Conservation (phyloP, 2,329 filamentous ascomycete genomes). For the Fusarium subglutinans region DNA sequence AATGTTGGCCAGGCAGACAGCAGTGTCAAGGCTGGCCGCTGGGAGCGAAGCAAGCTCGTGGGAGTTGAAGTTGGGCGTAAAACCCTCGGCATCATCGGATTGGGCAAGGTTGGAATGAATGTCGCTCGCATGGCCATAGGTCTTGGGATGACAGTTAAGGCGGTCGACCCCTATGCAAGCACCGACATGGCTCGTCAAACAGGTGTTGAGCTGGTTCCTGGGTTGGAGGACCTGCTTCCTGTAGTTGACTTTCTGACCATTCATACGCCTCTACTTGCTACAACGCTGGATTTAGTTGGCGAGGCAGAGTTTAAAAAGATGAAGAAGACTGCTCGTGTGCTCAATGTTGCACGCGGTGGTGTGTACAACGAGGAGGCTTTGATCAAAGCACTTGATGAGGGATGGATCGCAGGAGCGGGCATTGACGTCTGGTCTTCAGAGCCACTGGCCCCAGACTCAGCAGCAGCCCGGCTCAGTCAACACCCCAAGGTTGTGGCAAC, state of each 20-base stretch:
- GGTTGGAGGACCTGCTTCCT: conserved; percentile 68
- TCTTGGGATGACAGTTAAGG: conserved; percentile 78
- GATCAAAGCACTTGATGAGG: conserved; percentile 73
- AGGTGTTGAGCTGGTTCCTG: conserved; percentile 70
- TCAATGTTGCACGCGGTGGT: conserved; percentile 83
- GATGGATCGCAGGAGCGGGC: conserved; percentile 78
- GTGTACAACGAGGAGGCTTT: conserved; percentile 82
- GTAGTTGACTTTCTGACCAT: conserved; percentile 81
- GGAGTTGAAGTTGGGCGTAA: conserved; percentile 83
- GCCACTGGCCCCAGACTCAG: conserved; percentile 65
- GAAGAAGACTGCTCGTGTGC: conserved; percentile 76
- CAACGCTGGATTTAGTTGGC: conserved; percentile 78
- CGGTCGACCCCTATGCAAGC: conserved; percentile 81
- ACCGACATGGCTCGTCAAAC: conserved; percentile 74
- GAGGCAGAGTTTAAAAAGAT: conserved; percentile 73
- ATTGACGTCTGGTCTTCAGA: conserved; percentile 84
- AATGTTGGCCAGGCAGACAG: conserved; percentile 76
- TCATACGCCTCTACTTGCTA: conserved; percentile 81
- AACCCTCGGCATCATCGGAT: conserved; percentile 77
- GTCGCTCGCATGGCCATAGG: conserved; percentile 83
- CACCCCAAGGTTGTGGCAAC: conserved; percentile 80
- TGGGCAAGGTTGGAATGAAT: conserved; percentile 85
- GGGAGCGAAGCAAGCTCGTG: conserved; percentile 79
- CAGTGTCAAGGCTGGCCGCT: conserved; percentile 75
- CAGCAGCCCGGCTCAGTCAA: conserved; percentile 69